Conservation (phyloP, 495 filamentous ascomycete genomes). For the Podospora conica region DNA sequence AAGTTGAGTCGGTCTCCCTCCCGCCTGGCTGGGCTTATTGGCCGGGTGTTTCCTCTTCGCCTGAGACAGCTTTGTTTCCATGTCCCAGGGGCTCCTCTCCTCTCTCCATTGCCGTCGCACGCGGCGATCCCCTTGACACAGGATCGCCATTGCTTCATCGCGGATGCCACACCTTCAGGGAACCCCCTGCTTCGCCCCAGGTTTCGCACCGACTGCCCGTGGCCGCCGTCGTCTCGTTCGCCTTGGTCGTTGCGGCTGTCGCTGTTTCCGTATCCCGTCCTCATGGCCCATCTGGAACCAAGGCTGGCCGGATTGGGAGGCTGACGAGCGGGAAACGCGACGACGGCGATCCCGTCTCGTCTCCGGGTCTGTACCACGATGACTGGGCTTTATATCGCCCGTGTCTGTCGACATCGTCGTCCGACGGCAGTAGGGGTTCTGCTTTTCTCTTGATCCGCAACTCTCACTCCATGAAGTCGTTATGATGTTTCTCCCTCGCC, state of each 20-base stretch:
- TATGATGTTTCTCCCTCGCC: slow-evolving; percentile 16
- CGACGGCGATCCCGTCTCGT: not conserved
- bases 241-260: not conserved
- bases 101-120: not conserved
- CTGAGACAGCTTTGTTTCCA: not conserved
- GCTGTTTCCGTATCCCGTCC: not conserved
- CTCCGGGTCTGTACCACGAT: not conserved
- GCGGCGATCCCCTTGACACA: not conserved
- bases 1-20: not conserved
- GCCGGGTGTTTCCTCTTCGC: not conserved
- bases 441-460: not conserved
- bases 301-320: not conserved
- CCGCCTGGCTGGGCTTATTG: not conserved
- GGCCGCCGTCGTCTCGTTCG: not conserved
- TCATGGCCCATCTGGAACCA: not conserved
- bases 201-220: not conserved
- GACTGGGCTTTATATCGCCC: not conserved
- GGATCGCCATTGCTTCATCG: not conserved
- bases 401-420: not conserved
- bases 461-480: not conserved
- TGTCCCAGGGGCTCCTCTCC: not conserved
- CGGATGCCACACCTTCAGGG: not conserved
- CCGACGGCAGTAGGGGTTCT: not conserved
- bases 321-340: not conserved
- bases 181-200: not conserved